Evolutionary conservation across 768 basidiomycete species (phyloP), one percentile per base, ranked within the genome.

Genomic region (Auricularia cornea): DNA sequence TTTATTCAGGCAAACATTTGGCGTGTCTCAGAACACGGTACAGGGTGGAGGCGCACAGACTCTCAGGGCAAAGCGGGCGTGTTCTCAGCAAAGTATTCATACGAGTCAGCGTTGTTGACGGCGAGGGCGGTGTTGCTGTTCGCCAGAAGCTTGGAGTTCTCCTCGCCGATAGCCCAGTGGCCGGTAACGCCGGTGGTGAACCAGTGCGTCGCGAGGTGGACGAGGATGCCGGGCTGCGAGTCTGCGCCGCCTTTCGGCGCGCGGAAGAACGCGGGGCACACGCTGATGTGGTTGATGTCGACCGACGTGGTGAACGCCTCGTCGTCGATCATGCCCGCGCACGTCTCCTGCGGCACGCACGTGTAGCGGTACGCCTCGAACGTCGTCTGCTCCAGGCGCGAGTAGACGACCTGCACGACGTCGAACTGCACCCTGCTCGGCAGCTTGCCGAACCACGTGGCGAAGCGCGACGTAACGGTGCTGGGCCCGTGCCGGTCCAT

Each of bases 11-110:
- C n/a, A n/a, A n/a, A n/a, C n/a, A n/a, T n/a, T n/a, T n/a, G n/a
- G n/a, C n/a, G n/a, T n/a, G n/a, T n/a, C n/a, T n/a, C n/a, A n/a
- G n/a, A n/a, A n/a, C n/a, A n/a, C n/a, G n/a, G n/a, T n/a, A n/a
- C n/a, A n/a, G n/a, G n/a, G n/a, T n/a, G n/a, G n/a, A n/a, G n/a
- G n/a, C n/a, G n/a, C 35, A 14, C 35, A 35, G 35, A 8, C 10
- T 8, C 35, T 35, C 3, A 35, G 35, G 14, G 35, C 56, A 68
- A 74, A 35, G 72, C 56, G 32, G 79, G 79, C 70, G 73, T 80
- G 74, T 81, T 81, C 74, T 80, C 78, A 20, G 79, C 76, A 66
- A 79, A 80, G 73, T 80, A 80, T 60, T 82, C 80, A 66, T 81
- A 78, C 44, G 66, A 73, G 63, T 82, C 80, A 26, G 79, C 80